Base-by-base conservation (phyloP, 768 basidiomycete species). In the Cantharellus anzutake region DNA sequence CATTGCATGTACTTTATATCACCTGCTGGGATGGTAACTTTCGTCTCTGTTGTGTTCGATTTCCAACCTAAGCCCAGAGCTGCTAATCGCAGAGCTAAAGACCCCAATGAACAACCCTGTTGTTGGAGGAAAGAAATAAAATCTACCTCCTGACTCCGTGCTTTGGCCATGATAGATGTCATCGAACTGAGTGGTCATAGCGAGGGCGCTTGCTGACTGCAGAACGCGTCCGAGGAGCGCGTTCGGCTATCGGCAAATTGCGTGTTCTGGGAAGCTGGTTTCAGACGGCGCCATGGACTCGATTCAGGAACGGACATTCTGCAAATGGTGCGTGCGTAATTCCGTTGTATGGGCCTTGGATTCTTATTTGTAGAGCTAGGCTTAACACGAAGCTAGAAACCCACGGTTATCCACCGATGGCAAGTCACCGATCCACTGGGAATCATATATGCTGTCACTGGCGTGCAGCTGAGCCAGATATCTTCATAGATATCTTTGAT, bases 61-160 rank as follows among this genome's bases (percentile, higher is more conserved):
- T 77, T 97, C 96, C 96, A 98, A 3, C 90, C 96, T 75, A 98
- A 83, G 51, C 96, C 96, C 64, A 83, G 86, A 53, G 76, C 67
- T 5, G 91, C 92, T 65, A 99, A 76, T 64, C 96, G 90, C 62
- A 98, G 57, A 53, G 51, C 64, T 62, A 38, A 11, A 51, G 48
- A 14, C 39, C 11, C 44, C 14, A 55, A 37, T 7, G 52, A 55
- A 55, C 11, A 37, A 55, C 7, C 52, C 35, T 55, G 11, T 37
- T 14, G 7, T 37, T 11, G 11, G n/a, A 51, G 56, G 29, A 51
- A 60, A 51, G 52, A 55, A 29, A 34, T 35, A 5, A n/a, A 66
- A 68, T 71, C 42, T 42, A 96, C 92, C 93, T 66, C 92, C 92
- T 53, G 80, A 68, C 60, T 91, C 82, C 51, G 81, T 63, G 3